phyloP scores from a whole-genome alignment of 441 rosid genomes.

The Gossypium gossypioides region DNA sequence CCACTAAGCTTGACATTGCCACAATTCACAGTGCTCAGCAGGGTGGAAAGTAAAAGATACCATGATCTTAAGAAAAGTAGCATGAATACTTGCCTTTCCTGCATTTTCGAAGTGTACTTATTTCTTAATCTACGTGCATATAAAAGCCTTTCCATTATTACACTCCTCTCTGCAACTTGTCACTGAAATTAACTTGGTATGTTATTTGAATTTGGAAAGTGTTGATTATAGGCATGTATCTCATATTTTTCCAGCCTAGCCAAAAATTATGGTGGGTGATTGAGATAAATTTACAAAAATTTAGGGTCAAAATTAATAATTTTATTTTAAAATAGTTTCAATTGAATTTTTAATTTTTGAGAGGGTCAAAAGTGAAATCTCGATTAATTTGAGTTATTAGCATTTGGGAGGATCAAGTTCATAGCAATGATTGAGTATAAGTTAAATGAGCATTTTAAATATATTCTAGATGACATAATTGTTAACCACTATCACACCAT shows the following conservation, averaged over 20 bases:
- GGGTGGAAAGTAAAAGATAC: neutral
- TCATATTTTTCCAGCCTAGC: no score
- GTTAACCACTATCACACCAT: neutral
- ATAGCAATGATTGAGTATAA: neutral
- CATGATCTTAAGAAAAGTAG: neutral
- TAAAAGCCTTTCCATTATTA: neutral
- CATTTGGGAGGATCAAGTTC: neutral
- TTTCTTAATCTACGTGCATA: no score
- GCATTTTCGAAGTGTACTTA: neutral
- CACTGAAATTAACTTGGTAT: neutral
- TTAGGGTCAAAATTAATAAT: no score
- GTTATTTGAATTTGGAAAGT: no score
- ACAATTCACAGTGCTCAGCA: neutral
- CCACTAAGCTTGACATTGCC: neutral
- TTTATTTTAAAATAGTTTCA: no score
- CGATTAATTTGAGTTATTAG: no score
- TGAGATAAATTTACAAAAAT: no score
- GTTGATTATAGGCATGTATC: no score
- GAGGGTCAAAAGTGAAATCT: no score
- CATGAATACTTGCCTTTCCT: neutral
- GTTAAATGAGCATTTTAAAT: neutral
- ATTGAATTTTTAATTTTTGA: no score
- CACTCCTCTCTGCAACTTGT: neutral
- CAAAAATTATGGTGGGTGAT: no score
- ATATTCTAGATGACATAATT: neutral